Evolutionary conservation across 2,329 filamentous ascomycete genomes (phyloP), one percentile per base, ranked within the genome.

Genomic region (Colletotrichum abscissum): DNA sequence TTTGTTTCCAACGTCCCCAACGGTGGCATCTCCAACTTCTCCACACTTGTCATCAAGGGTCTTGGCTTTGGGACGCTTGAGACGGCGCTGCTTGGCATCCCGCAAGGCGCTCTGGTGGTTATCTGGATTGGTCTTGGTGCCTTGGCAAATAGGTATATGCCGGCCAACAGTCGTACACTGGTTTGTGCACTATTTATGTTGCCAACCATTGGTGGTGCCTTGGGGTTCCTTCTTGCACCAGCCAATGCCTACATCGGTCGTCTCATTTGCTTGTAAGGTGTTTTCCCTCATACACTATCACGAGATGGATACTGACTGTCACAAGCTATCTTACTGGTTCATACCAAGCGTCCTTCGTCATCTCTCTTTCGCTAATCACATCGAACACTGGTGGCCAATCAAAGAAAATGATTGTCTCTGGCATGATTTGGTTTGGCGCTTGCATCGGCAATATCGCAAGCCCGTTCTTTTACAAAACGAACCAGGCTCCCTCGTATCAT

Each of bases 391-490:
- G 83, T 1, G 89, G 89, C 0, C 88, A 91, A 74, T 90, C 89
- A 1, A 92, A 92, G 78, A 91, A 92, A 78, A 89, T 92, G 58
- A 87, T 91, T 30, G 90, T 89, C n/a, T 91, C 90, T 26, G 89
- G 88, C 1, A 86, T 90, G 69, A 83, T 91, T 2, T 91, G 90
- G 81, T 82, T 92, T 11, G 89, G 88, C 0, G 89, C 89, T 69
- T 91, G 89, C 76, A 85, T 88, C 1, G 90, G 90, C 5, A 92
- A 92, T 76, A 90, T 92, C 55, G 86, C 85, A 4, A 88, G 90
- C 0, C 91, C 91, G 0, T 91, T 92, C 79, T 92, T 92, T 81
- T 92, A 91, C 79, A 87, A 87, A 63, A 80, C 85, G 0, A 77
- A 84, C n/a, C 88, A 92, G 75, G 83, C 84, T 3, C 84, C 83